Evolutionary conservation across 75 land plant species (phyloP).

Genomic region (Larix kaempferi): DNA sequence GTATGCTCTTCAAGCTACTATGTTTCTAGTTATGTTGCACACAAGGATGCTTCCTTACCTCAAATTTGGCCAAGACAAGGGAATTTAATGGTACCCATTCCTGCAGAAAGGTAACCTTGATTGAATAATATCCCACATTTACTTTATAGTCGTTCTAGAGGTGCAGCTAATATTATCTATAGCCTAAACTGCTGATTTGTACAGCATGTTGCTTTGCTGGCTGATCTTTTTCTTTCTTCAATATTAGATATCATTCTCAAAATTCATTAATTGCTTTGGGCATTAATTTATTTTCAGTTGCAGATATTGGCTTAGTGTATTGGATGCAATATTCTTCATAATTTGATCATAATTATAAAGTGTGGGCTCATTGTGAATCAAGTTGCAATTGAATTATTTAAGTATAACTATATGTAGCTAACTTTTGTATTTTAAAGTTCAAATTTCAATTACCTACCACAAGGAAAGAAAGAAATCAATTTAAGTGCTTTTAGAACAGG

Average conservation of each 20-base stretch:
- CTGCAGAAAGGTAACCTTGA: conserved; percentile 21
- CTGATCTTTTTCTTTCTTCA: too few species aligned
- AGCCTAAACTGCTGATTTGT: neutral
- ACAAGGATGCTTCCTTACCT: conserved; percentile 66
- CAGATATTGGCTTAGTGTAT: neutral
- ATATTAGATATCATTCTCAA: neutral
- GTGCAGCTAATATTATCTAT: neutral
- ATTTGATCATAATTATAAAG: neutral
- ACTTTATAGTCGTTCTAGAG: neutral
- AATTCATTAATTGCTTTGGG: neutral
- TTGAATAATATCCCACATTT: neutral
- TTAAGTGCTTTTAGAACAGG: neutral
- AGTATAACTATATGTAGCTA: neutral
- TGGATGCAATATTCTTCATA: neutral
- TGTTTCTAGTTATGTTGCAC: conserved; percentile 45
- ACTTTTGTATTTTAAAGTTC: neutral
- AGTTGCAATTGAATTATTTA: neutral
- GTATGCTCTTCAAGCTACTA: conserved; percentile 78
- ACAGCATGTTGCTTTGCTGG: neutral
- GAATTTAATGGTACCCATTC: conserved; percentile 17
- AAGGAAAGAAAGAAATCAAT: neutral
- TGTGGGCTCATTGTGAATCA: neutral
- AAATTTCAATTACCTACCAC: neutral
- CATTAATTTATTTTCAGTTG: neutral
- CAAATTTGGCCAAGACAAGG: conserved; percentile 81